Base-by-base conservation (phyloP, 176 grass and related monocot genomes). In the Metroxylon sagu region DNA sequence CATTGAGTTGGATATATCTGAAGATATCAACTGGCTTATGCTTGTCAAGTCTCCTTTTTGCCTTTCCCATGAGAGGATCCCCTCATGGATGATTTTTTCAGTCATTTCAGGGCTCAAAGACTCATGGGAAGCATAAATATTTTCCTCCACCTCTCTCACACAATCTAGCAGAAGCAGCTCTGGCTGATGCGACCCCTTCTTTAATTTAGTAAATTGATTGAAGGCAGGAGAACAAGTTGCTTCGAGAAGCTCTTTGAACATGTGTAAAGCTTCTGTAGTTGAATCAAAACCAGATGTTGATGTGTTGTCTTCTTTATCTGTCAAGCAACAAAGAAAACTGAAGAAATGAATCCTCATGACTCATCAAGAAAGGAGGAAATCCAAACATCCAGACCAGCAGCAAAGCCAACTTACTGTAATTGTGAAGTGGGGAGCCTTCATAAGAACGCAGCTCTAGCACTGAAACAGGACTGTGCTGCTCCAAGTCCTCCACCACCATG, bases 391-490 rank as follows among this genome's bases (percentile, higher is more conserved):
- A 14, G 35, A 43, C 35, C 2, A 2, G 35, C 5, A 43, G 35
- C 8, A 14, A 43, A 43, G 35, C 35, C 35, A 43, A 31, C 71
- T 73, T 76, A 75, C 64, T 49, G 6, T 29, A 69, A n/a, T 4
- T 52, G 70, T 72, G 76, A 3, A 55, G 70, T 6, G 71, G 82
- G 16, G 80, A 84, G 64, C 55, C 85, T 26, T 73, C 81, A 59
- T 75, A 83, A 57, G 73, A 76, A 64, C 21, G 58, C 43, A 92
- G 68, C 28, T 95, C 93, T 23, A 92, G 60, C 18, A 98, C 93
- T 16, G 93, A 98, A 0, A 88, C 73, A 1, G 93, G 87, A 71
- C 87, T 98, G 17, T 74, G 57, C 76, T 89, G 87, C 84, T 88
- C 82, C 57, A 81, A 67, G 25, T 70, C 78, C 29, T 84, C 76